phyloP scores from a whole-genome alignment of 805 yeast species.

The Wickerhamiella azyma region DNA sequence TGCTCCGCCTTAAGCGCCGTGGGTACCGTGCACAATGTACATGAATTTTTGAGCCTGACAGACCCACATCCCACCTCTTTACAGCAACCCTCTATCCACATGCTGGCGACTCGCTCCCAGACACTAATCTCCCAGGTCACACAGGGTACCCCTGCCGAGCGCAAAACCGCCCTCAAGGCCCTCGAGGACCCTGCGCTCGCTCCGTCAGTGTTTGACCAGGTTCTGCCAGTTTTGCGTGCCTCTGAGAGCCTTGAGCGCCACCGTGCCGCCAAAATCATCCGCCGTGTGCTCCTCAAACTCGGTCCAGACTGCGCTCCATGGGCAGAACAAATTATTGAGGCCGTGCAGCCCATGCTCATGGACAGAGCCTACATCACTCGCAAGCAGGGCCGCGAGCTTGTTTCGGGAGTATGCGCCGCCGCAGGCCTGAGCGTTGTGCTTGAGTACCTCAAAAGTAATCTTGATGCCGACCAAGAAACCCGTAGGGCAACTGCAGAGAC shows the following conservation, averaged over 20 bases:
- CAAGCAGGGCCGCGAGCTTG: constrained; percentile 64
- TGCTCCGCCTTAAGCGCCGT: too few species aligned
- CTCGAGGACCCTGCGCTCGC: constrained; percentile 60
- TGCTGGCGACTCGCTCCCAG: neutral
- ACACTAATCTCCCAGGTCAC: constrained; percentile 50
- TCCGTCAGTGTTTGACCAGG: constrained; percentile 46
- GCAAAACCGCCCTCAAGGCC: constrained; percentile 58
- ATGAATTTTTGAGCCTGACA: too few species aligned
- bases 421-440: constrained; percentile 75
- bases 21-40: too few species aligned
- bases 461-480: constrained; percentile 65
- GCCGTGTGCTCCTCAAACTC: constrained; percentile 50
- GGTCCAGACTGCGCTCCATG: constrained; percentile 55
- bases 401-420: constrained; percentile 60
- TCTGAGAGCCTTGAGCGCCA: constrained; percentile 77
- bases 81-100: constrained; percentile 17
- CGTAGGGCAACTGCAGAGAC: constrained; percentile 65
- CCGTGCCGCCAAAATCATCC: constrained; percentile 60
- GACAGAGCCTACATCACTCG: constrained; percentile 70
- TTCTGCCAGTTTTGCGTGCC: constrained; percentile 68
- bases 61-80: constrained; percentile 14
- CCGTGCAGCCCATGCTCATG: constrained; percentile 62
- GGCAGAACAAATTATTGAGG: constrained; percentile 57
- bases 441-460: constrained; percentile 64
- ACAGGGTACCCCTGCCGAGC: constrained; percentile 55